A percentile compares a stretch with the other conserved stretches of the same genome.
Conservation (phyloP, 1,139 yeast species). For the Sugiyamaella japonica region DNA sequence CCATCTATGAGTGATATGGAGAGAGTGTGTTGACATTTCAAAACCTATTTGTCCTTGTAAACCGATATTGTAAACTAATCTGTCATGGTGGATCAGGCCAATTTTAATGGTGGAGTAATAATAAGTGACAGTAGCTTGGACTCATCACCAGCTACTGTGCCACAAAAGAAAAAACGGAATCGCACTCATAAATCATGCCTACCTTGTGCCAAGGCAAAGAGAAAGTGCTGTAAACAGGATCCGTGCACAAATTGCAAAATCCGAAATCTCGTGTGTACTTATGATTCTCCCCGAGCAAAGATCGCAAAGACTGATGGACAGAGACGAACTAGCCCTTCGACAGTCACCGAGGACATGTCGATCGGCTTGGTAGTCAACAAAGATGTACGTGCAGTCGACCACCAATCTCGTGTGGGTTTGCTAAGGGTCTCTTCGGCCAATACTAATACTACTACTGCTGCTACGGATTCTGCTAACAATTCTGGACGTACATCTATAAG, state of each 20-base stretch:
- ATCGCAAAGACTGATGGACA: neutral
- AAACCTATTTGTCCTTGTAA: no score
- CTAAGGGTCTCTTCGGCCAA: no score
- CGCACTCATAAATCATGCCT: constrained; percentile 27
- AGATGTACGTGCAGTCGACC: neutral
- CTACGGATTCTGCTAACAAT: no score
- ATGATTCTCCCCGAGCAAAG: constrained; percentile 15
- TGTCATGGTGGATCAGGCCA: neutral
- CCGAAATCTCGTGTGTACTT: constrained; percentile 25
- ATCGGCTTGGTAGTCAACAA: neutral
- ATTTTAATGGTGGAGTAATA: neutral
- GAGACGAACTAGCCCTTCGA: constrained; percentile 1
- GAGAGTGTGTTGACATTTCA: no score
- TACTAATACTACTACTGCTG: no score
- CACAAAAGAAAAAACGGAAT: constrained; percentile 18
- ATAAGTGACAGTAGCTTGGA: neutral
- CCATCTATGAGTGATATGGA: no score
- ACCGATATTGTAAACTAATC: no score
- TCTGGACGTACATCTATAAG: neutral
- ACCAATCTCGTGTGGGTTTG: no score
- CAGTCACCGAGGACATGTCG: constrained; percentile 1
- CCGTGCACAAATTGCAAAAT: constrained; percentile 28
- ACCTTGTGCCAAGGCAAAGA: constrained; percentile 27
- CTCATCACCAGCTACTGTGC: neutral
- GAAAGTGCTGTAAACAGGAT: constrained; percentile 26